Base-by-base conservation (phyloP, 306 rosid genomes). In the Psophocarpus tetragonolobus region DNA sequence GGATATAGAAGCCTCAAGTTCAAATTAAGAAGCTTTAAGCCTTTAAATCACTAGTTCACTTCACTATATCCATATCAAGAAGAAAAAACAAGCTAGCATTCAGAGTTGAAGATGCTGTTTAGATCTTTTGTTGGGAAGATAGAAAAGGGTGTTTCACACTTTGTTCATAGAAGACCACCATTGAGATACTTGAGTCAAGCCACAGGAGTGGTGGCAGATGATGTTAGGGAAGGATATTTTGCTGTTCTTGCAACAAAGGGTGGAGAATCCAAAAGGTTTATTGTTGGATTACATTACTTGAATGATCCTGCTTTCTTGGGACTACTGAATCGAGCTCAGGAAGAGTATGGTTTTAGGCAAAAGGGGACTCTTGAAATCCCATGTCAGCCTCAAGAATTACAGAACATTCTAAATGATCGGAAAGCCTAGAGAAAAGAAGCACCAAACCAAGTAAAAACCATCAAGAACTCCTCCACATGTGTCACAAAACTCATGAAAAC, bases 351-450 rank as follows among this genome's bases (percentile, higher is more conserved):
- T 24, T 85, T 83, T 71, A 69, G 69, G 17, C 92, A 90, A 23
- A 71, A 81, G 75, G 96, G 96, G 21, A 85, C 90, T 70, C 89
- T 88, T 26, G 77, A 57, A 2, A 80, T 90, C 73, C 92, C 92
- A 6, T 90, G 91, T 67, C 66, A 27, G 17, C 91, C 91, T 32
- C 83, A 67, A 18, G 91, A 88, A 44, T 62, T 88, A 29, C 88
- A 74, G 61, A 85, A 79, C 29, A 88, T 90, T 79, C 80, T 90
- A 11, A 83, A 82, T 18, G 66, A 27, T 29, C 27, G 51, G 24
- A 81, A 39, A 77, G 76, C 1, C 1, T 65, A 38, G 8, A 36
- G 17, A 0, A 35, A 14, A 10, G 50, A 62, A 20, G 50, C 9
- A 18, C 0, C 70, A 18, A 64, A 38, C 51, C n/a, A n/a, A n/a